A percentile compares a stretch with the other conserved stretches of the same genome.
These are phyloP conservation scores for Eimeria necatrix DNA, from an alignment of 169 alveolate genomes.

Conservation along the genomic window DNA sequence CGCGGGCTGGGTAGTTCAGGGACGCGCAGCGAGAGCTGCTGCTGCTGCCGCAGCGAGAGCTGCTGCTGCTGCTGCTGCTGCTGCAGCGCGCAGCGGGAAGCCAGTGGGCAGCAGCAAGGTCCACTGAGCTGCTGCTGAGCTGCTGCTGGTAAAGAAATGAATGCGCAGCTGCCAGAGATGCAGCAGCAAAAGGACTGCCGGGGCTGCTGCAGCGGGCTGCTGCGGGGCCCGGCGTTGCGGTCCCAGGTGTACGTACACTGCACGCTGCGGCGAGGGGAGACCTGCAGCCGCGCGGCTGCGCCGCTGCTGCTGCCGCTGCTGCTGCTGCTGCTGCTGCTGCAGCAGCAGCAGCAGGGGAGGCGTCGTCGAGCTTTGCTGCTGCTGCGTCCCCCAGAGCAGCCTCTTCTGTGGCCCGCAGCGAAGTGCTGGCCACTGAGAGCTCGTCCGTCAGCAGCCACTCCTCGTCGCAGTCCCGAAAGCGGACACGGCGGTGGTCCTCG, in stretches of 20 bases:
- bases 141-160: no score
- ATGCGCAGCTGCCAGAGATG: no score
- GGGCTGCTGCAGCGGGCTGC: not conserved
- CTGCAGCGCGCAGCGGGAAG: not conserved
- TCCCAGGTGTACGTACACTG: not conserved
- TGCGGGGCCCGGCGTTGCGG: not conserved
- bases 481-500: constrained; percentile 29
- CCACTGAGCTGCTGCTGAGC: no score
- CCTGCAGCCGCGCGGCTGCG: not conserved
- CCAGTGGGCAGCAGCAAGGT: not conserved
- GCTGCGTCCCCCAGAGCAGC: not conserved
- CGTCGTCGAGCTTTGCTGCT: not conserved
- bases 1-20: no score
- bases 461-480: constrained; percentile 32
- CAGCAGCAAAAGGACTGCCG: not conserved
- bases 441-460: constrained; percentile 52
- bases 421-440: not conserved
- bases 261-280: not conserved
- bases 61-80: not conserved
- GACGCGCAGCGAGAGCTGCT: not conserved
- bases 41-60: not conserved
- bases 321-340: constrained; percentile 9
- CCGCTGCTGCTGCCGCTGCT: not conserved
- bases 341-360: not conserved
- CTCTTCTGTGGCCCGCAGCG: not conserved